Conservation (phyloP, 192 early-diverging fungal genomes). For the Coemansia aciculifera region DNA sequence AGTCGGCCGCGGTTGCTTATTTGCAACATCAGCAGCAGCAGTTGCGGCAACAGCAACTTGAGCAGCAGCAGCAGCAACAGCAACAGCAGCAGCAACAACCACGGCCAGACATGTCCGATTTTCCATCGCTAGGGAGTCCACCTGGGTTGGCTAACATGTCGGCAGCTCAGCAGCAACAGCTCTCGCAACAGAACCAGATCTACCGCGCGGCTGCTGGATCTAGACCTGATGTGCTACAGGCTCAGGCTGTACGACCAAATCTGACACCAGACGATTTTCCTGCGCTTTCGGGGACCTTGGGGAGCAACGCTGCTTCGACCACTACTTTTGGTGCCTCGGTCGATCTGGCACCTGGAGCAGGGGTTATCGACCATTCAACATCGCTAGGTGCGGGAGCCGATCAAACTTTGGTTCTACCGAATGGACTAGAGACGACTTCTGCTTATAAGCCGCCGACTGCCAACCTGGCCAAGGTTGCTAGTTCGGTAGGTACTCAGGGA, state of each 20-base stretch:
- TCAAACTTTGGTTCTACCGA: conserved; percentile 12
- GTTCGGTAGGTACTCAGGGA: conserved; percentile 14
- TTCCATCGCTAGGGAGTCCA: conserved; percentile 48
- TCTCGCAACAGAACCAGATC: conserved; percentile 23
- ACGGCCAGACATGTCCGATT: conserved; percentile 52
- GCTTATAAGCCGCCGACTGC: conserved; percentile 36
- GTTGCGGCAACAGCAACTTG: conserved; percentile 11
- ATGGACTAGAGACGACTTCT: conserved; percentile 35
- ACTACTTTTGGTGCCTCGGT: conserved; percentile 7
- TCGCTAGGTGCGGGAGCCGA: conserved; percentile 11
- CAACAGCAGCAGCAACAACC: conserved; percentile 31
- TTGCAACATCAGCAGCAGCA: conserved; percentile 9
- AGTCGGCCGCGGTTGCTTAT: conserved; percentile 6
- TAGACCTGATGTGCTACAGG: conserved; percentile 17
- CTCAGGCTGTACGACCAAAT: conserved; percentile 18
- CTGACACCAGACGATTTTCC: conserved; percentile 50
- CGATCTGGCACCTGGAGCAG: conserved; percentile 22
- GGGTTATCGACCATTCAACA: conserved; percentile 19
- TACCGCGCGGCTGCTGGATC: conserved; percentile 42
- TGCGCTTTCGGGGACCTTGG: conserved; percentile 22
- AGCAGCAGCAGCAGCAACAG: conserved; percentile 28
- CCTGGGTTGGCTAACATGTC: conserved; percentile 30
- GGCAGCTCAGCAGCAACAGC: conserved; percentile 26
- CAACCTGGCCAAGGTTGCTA: conserved; percentile 25
- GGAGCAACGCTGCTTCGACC: conserved; percentile 1